A percentile compares a stretch with the other conserved stretches of the same genome.
Evolutionary conservation across 2,329 filamentous ascomycete species (phyloP).

Genomic region (Talaromyces albobiverticillius): DNA sequence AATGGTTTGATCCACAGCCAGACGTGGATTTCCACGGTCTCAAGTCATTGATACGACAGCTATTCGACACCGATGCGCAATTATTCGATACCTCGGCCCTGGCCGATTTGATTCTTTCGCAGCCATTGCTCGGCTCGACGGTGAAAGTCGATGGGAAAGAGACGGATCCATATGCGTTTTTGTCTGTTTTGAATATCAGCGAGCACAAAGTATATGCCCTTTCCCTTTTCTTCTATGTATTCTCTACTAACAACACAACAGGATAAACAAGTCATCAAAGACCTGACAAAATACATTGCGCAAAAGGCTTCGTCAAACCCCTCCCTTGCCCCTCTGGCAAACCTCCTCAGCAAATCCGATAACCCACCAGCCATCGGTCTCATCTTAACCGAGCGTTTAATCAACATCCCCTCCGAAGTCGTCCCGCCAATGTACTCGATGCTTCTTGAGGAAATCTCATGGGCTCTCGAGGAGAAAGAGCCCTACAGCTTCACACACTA

Average conservation of each 20-base stretch:
- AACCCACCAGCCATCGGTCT: constrained; percentile 67
- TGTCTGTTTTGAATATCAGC: constrained; percentile 80
- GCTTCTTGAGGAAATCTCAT: constrained; percentile 86
- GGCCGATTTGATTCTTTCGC: constrained; percentile 79
- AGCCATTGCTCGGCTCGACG: constrained; percentile 85
- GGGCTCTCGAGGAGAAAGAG: constrained; percentile 84
- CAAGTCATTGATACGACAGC: constrained; percentile 83
- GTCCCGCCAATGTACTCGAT: constrained; percentile 92
- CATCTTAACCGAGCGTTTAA: constrained; percentile 85
- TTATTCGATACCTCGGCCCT: constrained; percentile 86
- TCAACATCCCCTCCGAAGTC: constrained; percentile 95
- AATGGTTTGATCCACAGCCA: constrained; percentile 95
- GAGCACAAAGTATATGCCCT: constrained; percentile 60
- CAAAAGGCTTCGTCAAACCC: constrained; percentile 53
- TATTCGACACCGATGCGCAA: constrained; percentile 83
- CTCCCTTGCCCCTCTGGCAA: constrained; percentile 55
- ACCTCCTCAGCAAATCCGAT: constrained; percentile 53
- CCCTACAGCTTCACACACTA: constrained; percentile 94
- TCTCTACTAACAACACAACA: constrained; percentile 24
- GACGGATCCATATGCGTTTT: constrained; percentile 85
- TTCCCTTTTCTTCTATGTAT: neutral
- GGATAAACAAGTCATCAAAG: constrained; percentile 68
- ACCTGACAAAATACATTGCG: constrained; percentile 69
- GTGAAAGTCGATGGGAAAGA: constrained; percentile 97
- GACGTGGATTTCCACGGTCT: constrained; percentile 92